Base-by-base conservation (phyloP, 2,329 filamentous ascomycete genomes). In the Colletotrichum gloeosporioides region DNA sequence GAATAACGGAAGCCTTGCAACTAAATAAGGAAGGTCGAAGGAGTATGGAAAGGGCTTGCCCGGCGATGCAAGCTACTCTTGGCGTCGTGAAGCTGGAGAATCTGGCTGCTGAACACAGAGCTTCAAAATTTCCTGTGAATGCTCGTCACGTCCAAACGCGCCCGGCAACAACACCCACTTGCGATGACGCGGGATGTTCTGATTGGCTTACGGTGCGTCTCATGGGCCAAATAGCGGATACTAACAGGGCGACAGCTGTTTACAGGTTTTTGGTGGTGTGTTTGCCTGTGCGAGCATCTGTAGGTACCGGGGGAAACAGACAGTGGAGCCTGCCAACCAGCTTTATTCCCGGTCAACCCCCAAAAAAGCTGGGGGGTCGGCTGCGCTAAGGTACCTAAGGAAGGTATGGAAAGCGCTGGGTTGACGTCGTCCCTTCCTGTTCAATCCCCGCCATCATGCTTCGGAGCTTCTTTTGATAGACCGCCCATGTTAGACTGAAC, bases 61-160 rank as follows among this genome's bases (percentile, higher is more conserved):
- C 49, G 67, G 72, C 65, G 63, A 67, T 68, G 55, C 62, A 64
- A 65, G 73, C 64, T 76, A 32, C 22, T 75, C 36, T 53, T 64
- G 73, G 39, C 65, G 73, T 64, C 73, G 69, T 73, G 63, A 64
- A 69, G 34, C 53, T 53, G 68, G 39, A 57, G 27, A 67, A 55
- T 39, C 44, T 59, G 53, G 78, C 49, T 36, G 74, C 72, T 53
- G 73, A 68, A 44, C 36, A 8, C 34, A 65, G 22, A 69, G 36
- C 64, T 73, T 73, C 73, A 73, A 76, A 73, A 77, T 76, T 76
- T 77, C 73, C 69, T 57, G 61, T 36, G 61, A 76, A 70, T 77
- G 77, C 79, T 80, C 82, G 83, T 84, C 85, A 86, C 84, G 84
- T 85, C 84, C 80, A 84, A 84, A 84, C 84, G 84, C 79, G 82